Evolutionary conservation across 2,329 filamentous ascomycete genomes (phyloP), one percentile per base, ranked within the genome.

Genomic region (Aureobasidium sp.): DNA sequence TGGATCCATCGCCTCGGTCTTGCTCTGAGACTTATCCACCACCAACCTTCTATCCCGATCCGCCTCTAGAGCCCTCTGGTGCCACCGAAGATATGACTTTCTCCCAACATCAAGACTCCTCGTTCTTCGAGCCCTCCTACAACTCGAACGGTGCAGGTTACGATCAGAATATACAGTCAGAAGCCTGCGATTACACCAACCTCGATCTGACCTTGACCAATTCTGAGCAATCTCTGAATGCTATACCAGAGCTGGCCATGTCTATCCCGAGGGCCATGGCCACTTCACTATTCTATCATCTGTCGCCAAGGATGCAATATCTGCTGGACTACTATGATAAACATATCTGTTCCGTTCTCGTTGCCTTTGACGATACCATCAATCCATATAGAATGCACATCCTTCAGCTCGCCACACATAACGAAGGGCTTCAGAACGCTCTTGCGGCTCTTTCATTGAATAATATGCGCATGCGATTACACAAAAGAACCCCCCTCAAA

Each of bases 241-340:
- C 34, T 7, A 9, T 61, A 34, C 24, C 39, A 26, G 41, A 53
- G 26, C 39, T 66, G 55, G 61, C 50, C 39, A 47, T 73, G 10
- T 60, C 67, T 6, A 61, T 74, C 1, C 63, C 70, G 13, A 69
- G 73, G n/a, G 44, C 69, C 3, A 68, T 70, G 37, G 74, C 71
- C 64, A 67, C 67, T 61, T 69, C 65, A 37, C 70, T 71, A 6
- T 74, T 82, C 81, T 71, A 76, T 84, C 78, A 80, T 68, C 77
- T 90, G 69, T 86, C 90, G 64, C 85, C 87, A 63, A 88, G 91
- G 71, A 88, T 96, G 78, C 87, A 89, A 67, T 95, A 89, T 75
- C 87, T 96, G 71, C 88, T 97, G 79, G 89, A 95, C 72, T 96
- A 96, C 75, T 97, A 96, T 75, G 88, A 92, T 71, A 92, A 91